A percentile compares a stretch with the other conserved stretches of the same genome.
These are phyloP conservation scores for Debaryomyces udenii DNA, from an alignment of 1,139 yeast genomes.

Conservation along the genomic window DNA sequence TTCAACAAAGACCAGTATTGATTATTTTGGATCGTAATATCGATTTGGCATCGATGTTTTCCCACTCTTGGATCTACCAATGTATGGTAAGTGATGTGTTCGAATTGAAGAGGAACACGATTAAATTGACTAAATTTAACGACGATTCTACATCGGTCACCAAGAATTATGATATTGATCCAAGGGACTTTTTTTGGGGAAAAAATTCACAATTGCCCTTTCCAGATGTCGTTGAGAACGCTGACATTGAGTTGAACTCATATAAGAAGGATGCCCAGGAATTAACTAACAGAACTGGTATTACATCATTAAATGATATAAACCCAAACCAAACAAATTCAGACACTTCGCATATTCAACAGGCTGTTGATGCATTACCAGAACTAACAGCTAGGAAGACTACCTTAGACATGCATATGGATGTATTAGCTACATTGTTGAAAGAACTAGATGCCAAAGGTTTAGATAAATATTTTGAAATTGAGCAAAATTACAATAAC, in stretches of 20 bases:
- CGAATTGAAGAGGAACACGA: slow-evolving; percentile 73
- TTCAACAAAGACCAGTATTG: slow-evolving; percentile 69
- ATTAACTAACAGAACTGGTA: slow-evolving; percentile 79
- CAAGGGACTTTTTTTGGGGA: slow-evolving; percentile 90
- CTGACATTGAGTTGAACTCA: slow-evolving; percentile 76
- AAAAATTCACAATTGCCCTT: slow-evolving; percentile 85
- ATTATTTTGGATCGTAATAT: slow-evolving; percentile 84
- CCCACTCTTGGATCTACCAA: slow-evolving; percentile 97
- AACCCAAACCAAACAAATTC: slow-evolving; percentile 59
- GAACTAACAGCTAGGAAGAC: slow-evolving; percentile 87
- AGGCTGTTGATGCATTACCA: slow-evolving; percentile 90
- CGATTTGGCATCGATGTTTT: slow-evolving; percentile 90
- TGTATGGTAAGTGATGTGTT: slow-evolving; percentile 95
- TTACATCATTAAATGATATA: slow-evolving; percentile 68
- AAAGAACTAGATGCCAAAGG: slow-evolving; percentile 83
- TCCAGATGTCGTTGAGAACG: slow-evolving; percentile 97
- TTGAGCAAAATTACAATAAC: slow-evolving; percentile 77
- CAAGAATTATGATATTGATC: slow-evolving; percentile 82
- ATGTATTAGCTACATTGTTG: slow-evolving; percentile 81
- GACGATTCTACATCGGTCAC: slow-evolving; percentile 39
- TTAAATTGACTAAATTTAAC: slow-evolving; percentile 44
- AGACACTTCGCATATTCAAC: slow-evolving; percentile 78
- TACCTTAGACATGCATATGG: slow-evolving; percentile 96
- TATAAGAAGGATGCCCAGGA: slow-evolving; percentile 89
- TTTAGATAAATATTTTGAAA: slow-evolving; percentile 87